Conservation (phyloP, 352 stramenopile genomes). For the Blastocystis sp. region DNA sequence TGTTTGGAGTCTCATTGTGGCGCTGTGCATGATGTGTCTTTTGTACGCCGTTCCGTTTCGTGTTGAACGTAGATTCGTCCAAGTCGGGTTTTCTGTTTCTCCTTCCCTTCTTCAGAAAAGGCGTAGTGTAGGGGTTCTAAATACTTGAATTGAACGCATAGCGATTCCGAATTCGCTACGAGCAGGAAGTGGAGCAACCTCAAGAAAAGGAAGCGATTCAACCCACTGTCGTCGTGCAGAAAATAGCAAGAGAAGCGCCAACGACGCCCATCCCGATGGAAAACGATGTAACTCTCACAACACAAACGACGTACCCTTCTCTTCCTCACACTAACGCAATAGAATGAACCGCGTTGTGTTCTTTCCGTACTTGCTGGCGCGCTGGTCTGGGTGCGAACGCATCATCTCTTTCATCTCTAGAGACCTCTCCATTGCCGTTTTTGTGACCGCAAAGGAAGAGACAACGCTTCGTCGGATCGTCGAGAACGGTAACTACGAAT, state of each 20-base stretch:
- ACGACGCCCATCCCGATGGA: no score
- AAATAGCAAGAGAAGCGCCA: no score
- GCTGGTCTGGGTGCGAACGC: conserved; percentile 16
- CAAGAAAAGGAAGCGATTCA: no score
- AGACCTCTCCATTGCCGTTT: conserved; percentile 30
- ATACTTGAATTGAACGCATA: no score
- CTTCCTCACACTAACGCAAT: not conserved
- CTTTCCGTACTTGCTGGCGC: conserved; percentile 15
- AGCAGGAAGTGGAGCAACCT: no score
- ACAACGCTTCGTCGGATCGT: not conserved
- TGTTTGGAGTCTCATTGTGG: not conserved
- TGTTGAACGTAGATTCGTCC: not conserved
- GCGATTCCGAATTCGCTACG: no score
- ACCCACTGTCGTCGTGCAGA: no score
- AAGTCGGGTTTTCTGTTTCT: not conserved
- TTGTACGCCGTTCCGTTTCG: not conserved
- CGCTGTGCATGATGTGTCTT: not conserved
- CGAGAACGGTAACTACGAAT: not conserved
- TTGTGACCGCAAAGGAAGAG: not conserved
- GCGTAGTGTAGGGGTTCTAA: no score
- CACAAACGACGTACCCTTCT: conserved; percentile 30
- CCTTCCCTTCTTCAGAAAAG: no score
- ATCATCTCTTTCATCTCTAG: not conserved
- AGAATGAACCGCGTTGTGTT: not conserved
- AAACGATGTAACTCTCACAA: conserved; percentile 60